Percentiles rank a stretch among this genome's conserved stretches.
These are phyloP conservation scores for Monosporascus sp. DNA, from an alignment of 2,329 filamentous ascomycete species.

Conservation along the genomic window DNA sequence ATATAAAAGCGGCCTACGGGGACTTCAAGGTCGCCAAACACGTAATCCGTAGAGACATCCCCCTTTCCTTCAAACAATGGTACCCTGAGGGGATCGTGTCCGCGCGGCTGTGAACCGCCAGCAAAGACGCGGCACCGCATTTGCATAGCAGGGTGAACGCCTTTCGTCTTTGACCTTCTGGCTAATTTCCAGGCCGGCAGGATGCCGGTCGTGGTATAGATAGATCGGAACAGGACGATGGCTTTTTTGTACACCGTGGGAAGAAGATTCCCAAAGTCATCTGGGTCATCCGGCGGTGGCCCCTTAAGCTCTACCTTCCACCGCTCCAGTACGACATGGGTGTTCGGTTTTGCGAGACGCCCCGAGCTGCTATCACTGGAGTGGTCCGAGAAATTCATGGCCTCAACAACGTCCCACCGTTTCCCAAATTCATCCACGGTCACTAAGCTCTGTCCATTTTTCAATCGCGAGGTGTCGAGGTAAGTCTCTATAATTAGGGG, in stretches of 20 bases:
- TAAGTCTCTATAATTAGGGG: conserved; percentile 88
- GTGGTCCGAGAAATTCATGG: conserved; percentile 60
- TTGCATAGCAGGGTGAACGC: conserved; percentile 60
- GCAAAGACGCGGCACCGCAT: conserved; percentile 75
- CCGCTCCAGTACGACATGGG: conserved; percentile 80
- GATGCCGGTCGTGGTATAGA: conserved; percentile 77
- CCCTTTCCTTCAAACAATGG: conserved; percentile 60
- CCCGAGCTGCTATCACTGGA: conserved; percentile 42
- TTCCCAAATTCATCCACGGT: conserved; percentile 85
- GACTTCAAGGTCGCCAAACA: conserved; percentile 79
- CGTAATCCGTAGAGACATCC: conserved; percentile 67
- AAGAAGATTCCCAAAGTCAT: conserved; percentile 58
- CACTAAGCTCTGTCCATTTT: conserved; percentile 80
- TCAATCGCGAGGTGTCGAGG: conserved; percentile 72
- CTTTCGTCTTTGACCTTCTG: conserved; percentile 66
- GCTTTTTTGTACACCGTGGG: conserved; percentile 96
- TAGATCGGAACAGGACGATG: conserved; percentile 86
- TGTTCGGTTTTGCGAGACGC: conserved; percentile 41
- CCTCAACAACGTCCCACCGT: conserved; percentile 85
- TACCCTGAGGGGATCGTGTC: conserved; percentile 63
- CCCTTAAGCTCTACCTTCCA: conserved; percentile 83
- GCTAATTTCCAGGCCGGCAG: conserved; percentile 82
- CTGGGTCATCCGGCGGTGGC: conserved; percentile 38
- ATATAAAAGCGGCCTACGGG: conserved; percentile 80
- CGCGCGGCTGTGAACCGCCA: conserved; percentile 48